These are phyloP conservation scores for Davidsoniella neocaledoniae DNA, from an alignment of 2,329 filamentous ascomycete genomes.

Conservation along the genomic window DNA sequence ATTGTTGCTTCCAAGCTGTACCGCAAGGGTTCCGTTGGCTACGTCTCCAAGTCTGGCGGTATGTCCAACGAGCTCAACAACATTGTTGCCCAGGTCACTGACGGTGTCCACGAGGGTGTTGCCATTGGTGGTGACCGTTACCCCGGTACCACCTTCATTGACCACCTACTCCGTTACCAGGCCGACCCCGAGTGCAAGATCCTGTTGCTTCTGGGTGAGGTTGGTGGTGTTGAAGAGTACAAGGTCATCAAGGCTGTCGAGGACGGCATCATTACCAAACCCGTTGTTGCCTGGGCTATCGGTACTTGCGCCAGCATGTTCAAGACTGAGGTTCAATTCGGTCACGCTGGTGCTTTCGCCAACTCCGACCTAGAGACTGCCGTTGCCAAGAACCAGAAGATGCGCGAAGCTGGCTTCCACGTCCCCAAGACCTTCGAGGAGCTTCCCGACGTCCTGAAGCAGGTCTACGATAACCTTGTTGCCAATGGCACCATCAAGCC, in stretches of 20 bases:
- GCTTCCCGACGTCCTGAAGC: conserved; percentile 57
- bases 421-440: conserved; percentile 97
- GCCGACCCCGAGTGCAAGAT: conserved; percentile 97
- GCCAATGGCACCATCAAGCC: conserved; percentile 72
- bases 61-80: conserved; percentile 99
- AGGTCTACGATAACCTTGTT: conserved; percentile 80
- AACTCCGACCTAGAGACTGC: conserved; percentile 99
- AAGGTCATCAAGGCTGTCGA: conserved; percentile 97
- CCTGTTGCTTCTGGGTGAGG: conserved; percentile 85
- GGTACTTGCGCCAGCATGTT: conserved; percentile 99
- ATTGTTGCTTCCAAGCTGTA: conserved; percentile 99
- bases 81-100: conserved; percentile 89
- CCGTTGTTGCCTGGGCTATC: conserved; percentile 97
- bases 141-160: conserved; percentile 97
- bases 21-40: conserved; percentile 95
- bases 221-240: conserved; percentile 99
- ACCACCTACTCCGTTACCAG: conserved; percentile 94
- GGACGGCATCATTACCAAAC: conserved; percentile 88
- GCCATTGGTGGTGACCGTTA: conserved; percentile 99
- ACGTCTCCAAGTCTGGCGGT: conserved; percentile 98
- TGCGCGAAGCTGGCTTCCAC: conserved; percentile 86
- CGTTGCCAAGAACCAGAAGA: conserved; percentile 87
- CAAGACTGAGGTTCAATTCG: conserved; percentile 99
- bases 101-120: conserved; percentile 97
- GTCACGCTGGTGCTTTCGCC: conserved; percentile 94